Evolutionary conservation across 306 rosid genomes (phyloP).

Genomic region (Notholithocarpus densiflorus): DNA sequence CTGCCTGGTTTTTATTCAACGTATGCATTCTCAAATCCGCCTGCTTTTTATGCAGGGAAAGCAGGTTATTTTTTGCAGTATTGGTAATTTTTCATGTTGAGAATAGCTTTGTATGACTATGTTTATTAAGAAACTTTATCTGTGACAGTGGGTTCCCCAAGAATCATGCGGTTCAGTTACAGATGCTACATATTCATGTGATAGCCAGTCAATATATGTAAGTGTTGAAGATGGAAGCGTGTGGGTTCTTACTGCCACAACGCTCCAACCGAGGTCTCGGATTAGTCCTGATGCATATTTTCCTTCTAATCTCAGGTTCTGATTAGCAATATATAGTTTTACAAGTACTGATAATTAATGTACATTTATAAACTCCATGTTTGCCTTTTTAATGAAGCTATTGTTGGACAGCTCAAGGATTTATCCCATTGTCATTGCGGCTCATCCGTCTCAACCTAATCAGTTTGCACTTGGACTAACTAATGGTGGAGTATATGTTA

Average conservation of each 20-base stretch:
- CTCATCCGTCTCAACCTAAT: slow-evolving; percentile 9
- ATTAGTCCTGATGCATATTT: not conserved
- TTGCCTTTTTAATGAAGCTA: no score
- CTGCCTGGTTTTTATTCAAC: no score
- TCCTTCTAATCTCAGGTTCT: not conserved
- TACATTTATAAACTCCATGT: no score
- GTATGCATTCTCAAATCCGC: no score
- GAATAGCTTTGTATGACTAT: not conserved
- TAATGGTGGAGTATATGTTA: slow-evolving; percentile 9
- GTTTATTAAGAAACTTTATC: not conserved
- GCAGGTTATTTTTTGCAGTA: no score
- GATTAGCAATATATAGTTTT: not conserved
- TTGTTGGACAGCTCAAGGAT: not conserved
- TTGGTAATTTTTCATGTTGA: no score
- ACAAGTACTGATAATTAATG: no score
- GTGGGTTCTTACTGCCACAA: not conserved
- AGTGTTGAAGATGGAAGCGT: slow-evolving; percentile 10
- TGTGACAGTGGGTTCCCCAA: not conserved
- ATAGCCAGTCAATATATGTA: slow-evolving; percentile 9
- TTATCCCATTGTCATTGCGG: slow-evolving; percentile 14
- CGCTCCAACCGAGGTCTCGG: not conserved
- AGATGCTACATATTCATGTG: slow-evolving; percentile 11
- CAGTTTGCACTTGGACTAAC: slow-evolving; percentile 22
- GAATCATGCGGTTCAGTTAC: slow-evolving; percentile 7
- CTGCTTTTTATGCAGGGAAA: no score